Evolutionary conservation across 1,139 yeast species (phyloP).

Genomic region (Geotrichum siamense): DNA sequence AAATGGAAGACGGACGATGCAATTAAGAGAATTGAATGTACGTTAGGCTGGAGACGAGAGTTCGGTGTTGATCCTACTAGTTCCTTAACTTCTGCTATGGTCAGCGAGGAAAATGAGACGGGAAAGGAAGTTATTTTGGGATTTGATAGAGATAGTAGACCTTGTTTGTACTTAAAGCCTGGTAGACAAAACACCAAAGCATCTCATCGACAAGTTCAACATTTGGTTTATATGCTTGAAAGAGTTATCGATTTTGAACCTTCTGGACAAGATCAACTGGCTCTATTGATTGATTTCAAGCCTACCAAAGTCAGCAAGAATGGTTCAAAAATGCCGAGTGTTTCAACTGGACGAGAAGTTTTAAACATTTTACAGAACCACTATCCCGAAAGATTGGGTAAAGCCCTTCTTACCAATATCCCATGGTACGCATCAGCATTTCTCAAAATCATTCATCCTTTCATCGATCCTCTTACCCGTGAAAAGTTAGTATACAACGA

Average conservation of each 20-base stretch:
- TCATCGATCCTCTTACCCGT: constrained; percentile 89
- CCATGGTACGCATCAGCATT: constrained; percentile 93
- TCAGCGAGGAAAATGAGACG: constrained; percentile 65
- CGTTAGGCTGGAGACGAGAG: constrained; percentile 86
- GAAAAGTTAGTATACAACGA: constrained; percentile 88
- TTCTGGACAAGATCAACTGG: constrained; percentile 87
- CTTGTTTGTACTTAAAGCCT: constrained; percentile 81
- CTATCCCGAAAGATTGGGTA: constrained; percentile 91
- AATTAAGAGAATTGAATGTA: constrained; percentile 62
- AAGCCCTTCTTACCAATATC: constrained; percentile 81
- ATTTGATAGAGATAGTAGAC: constrained; percentile 79
- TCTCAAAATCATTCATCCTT: constrained; percentile 81
- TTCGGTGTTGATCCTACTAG: constrained; percentile 67
- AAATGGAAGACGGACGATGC: constrained; percentile 76
- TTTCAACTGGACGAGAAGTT: constrained; percentile 73
- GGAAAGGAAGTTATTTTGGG: constrained; percentile 90
- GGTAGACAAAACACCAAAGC: constrained; percentile 92
- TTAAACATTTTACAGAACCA: constrained; percentile 85
- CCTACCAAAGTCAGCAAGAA: constrained; percentile 46
- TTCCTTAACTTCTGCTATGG: constrained; percentile 54
- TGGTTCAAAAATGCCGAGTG: constrained; percentile 71
- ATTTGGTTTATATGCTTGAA: constrained; percentile 84
- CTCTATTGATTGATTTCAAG: constrained; percentile 83
- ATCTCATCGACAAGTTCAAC: constrained; percentile 83
- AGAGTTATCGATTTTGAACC: constrained; percentile 91